Percentiles rank a stretch among this genome's conserved stretches.
Evolutionary conservation across 129 eudicot genomes (phyloP).

Genomic region (Scalesia atractyloides): DNA sequence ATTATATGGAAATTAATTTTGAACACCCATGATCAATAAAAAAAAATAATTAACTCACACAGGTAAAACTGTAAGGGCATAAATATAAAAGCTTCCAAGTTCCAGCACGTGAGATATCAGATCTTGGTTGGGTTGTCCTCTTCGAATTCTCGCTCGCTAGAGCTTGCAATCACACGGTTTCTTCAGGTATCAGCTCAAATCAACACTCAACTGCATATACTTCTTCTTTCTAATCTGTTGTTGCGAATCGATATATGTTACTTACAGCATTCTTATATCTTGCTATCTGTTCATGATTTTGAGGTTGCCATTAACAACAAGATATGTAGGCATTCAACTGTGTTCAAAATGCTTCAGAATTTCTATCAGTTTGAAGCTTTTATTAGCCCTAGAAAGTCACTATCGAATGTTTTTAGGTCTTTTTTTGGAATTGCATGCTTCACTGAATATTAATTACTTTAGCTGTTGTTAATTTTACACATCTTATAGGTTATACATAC

Average conservation of each 20-base stretch:
- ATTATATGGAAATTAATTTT: too few species aligned
- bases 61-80: too few species aligned
- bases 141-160: conserved; percentile 13
- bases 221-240: not conserved
- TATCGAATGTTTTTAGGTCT: not conserved
- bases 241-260: not conserved
- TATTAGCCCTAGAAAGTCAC: not conserved
- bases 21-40: too few species aligned
- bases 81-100: too few species aligned
- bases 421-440: not conserved
- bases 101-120: not conserved
- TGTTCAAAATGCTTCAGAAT: not conserved
- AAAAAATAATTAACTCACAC: too few species aligned
- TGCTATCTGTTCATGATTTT: conserved; percentile 6
- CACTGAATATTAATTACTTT: not conserved
- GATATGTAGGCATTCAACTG: not conserved
- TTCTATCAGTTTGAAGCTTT: too few species aligned
- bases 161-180: conserved; percentile 9
- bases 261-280: not conserved
- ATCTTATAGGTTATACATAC: conserved; percentile 1
- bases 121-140: conserved; percentile 7
- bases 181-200: conserved; percentile 29
- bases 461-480: too few species aligned
- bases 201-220: conserved; percentile 12
- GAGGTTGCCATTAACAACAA: too few species aligned